Percentiles rank a stretch among this genome's conserved stretches.
These are phyloP conservation scores for Pulveroboletus sp. DNA, from an alignment of 1,284 basidiomycete genomes.

Conservation along the genomic window DNA sequence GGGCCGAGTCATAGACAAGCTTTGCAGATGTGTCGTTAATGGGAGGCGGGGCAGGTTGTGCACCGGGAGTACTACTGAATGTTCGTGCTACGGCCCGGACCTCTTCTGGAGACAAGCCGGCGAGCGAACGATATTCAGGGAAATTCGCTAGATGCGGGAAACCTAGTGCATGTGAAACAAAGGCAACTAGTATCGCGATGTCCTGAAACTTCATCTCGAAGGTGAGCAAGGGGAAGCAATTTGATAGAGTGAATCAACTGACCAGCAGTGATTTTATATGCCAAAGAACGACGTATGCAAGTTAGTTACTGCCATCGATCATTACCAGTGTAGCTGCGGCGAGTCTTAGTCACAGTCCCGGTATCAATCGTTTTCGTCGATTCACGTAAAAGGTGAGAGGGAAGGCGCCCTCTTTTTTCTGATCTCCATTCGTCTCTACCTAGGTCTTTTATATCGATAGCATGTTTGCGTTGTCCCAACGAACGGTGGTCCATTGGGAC, in stretches of 20 bases:
- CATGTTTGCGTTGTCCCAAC: too few relatives aligned
- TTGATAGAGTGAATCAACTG: not conserved
- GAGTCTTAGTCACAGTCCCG: not conserved
- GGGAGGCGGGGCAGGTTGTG: conserved; percentile 24
- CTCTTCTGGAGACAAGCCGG: conserved; percentile 16
- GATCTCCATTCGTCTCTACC: too few relatives aligned
- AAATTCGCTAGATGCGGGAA: conserved; percentile 17
- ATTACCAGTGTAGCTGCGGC: not conserved
- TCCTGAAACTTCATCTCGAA: conserved; percentile 13
- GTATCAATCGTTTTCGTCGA: too few relatives aligned
- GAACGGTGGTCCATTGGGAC: too few relatives aligned
- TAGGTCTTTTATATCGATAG: too few relatives aligned
- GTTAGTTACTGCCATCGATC: too few relatives aligned
- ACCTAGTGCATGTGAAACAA: conserved; percentile 12
- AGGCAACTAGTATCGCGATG: not conserved
- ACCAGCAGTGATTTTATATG: conserved; percentile 12
- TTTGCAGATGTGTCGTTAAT: conserved; percentile 28
- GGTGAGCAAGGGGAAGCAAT: not conserved
- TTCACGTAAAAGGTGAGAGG: too few relatives aligned
- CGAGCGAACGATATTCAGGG: conserved; percentile 22
- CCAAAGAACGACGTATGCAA: too few relatives aligned
- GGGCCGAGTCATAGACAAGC: conserved; percentile 21
- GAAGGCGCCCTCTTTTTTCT: too few relatives aligned
- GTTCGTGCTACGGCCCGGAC: conserved; percentile 9
- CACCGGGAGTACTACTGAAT: conserved; percentile 20